Evolutionary conservation across 2,329 filamentous ascomycete species (phyloP).

Genomic region (Claviceps quebecensis): DNA sequence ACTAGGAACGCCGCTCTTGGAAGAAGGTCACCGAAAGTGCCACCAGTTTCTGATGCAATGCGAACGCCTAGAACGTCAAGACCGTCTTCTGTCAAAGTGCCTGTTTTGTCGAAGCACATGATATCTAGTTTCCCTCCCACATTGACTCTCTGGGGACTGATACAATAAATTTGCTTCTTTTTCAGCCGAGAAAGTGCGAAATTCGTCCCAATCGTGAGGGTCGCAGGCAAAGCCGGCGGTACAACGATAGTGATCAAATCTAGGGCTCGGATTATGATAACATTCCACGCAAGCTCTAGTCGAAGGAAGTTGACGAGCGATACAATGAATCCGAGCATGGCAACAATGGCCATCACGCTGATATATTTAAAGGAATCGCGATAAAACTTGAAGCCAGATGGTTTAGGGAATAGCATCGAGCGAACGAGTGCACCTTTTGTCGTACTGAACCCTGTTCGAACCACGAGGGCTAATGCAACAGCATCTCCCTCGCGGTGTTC

Average conservation of each 20-base stretch:
- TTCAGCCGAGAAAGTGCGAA: conserved; percentile 82
- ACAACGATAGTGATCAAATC: conserved; percentile 97
- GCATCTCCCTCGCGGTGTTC: conserved; percentile 77
- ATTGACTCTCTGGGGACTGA: conserved; percentile 92
- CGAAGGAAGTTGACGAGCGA: conserved; percentile 90
- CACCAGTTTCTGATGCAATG: conserved; percentile 49
- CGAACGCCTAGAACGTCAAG: conserved; percentile 84
- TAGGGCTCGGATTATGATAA: conserved; percentile 82
- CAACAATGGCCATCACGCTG: conserved; percentile 84
- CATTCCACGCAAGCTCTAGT: conserved; percentile 68
- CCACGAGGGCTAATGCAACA: conserved; percentile 79
- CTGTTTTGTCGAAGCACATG: conserved; percentile 97
- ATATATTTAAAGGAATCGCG: conserved; percentile 96
- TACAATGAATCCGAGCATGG: conserved; percentile 71
- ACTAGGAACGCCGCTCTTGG: conserved; percentile 29
- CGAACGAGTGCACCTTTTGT: conserved; percentile 92
- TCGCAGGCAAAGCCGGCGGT: conserved; percentile 85
- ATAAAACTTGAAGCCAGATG: conserved; percentile 97
- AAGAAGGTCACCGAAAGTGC: conserved; percentile 63
- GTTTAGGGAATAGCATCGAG: conserved; percentile 97
- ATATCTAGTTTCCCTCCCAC: conserved; percentile 92
- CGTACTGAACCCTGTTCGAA: conserved; percentile 91
- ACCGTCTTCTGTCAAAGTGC: conserved; percentile 93
- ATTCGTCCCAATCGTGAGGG: conserved; percentile 89
- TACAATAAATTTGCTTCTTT: conserved; percentile 87